These are phyloP conservation scores for Lolium multiflorum DNA, from an alignment of 176 grass and related monocot species.

Conservation along the genomic window DNA sequence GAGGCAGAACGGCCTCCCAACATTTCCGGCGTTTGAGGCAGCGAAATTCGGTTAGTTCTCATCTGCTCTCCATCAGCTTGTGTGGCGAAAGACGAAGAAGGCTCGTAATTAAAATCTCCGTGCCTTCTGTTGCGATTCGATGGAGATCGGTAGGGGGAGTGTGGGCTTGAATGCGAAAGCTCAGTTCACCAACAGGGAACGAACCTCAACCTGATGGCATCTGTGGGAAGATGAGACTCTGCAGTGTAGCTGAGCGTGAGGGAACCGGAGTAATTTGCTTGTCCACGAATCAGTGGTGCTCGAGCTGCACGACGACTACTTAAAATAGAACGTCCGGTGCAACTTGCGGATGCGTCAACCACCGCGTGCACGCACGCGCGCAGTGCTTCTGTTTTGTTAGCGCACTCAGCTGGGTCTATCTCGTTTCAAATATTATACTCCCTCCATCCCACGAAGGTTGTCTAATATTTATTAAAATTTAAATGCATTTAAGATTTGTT, in stretches of 20 bases:
- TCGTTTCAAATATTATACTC: too few relatives aligned
- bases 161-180: slow-evolving; percentile 32
- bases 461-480: too few relatives aligned
- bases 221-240: background rate
- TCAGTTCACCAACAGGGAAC: slow-evolving; percentile 11
- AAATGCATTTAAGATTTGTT: too few relatives aligned
- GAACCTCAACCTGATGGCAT: background rate
- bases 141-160: background rate
- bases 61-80: background rate
- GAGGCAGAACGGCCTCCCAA: background rate
- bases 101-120: background rate
- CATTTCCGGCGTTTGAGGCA: slow-evolving; percentile 6
- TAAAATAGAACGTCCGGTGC: too few relatives aligned
- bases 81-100: background rate
- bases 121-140: slow-evolving; percentile 42
- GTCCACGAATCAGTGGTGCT: slow-evolving; percentile 5
- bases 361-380: too few relatives aligned
- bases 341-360: too few relatives aligned
- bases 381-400: too few relatives aligned
- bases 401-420: too few relatives aligned
- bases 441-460: too few relatives aligned
- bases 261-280: background rate
- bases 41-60: background rate
- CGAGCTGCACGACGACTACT: too few relatives aligned
- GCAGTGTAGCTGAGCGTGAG: background rate